These are phyloP conservation scores for Simmondsia chinensis DNA, from an alignment of 148 eudicot species.

Conservation along the genomic window DNA sequence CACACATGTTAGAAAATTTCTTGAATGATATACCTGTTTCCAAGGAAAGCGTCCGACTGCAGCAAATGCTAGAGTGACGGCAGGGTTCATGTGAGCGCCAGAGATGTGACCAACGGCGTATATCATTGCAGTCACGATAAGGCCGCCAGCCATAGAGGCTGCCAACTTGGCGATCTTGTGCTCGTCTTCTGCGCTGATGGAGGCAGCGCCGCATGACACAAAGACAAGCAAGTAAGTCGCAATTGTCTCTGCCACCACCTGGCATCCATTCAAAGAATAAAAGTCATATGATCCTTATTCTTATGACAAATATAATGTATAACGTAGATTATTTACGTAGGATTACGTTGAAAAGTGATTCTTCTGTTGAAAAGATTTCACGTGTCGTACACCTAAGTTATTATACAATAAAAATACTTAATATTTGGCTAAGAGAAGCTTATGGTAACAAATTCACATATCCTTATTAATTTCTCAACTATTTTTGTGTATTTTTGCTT, in stretches of 20 bases:
- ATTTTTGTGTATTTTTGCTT: no score
- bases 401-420: no score
- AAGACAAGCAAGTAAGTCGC: slow-evolving; percentile 62
- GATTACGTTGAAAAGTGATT: no score
- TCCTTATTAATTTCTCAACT: no score
- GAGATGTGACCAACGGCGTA: slow-evolving; percentile 75
- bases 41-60: slow-evolving; percentile 54
- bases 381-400: no score
- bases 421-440: no score
- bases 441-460: no score
- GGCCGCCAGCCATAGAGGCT: slow-evolving; percentile 58
- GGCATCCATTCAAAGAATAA: neutral
- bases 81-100: slow-evolving; percentile 84
- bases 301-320: no score
- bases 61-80: slow-evolving; percentile 67
- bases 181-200: slow-evolving; percentile 32
- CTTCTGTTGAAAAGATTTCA: no score
- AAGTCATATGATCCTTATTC: no score
- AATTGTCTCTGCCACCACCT: slow-evolving; percentile 54
- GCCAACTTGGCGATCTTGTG: slow-evolving; percentile 33
- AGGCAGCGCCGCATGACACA: slow-evolving; percentile 55
- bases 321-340: no score
- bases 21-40: slow-evolving; percentile 30
- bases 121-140: slow-evolving; percentile 68
- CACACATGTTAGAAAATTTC: neutral